These are phyloP conservation scores for Mortierella hygrophila DNA, from an alignment of 192 early-diverging fungal species.

Conservation along the genomic window DNA sequence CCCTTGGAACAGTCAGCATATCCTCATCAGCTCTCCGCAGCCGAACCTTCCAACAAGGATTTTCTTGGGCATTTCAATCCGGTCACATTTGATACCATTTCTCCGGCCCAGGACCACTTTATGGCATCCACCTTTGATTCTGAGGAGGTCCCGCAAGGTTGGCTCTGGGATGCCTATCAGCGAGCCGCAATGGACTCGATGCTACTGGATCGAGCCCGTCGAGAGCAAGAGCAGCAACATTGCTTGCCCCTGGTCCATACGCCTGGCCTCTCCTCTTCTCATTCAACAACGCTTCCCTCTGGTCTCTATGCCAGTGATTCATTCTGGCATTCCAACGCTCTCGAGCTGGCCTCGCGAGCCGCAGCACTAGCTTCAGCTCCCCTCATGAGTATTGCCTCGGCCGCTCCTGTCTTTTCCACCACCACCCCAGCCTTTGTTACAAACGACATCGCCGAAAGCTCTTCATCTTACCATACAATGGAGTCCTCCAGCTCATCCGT, in stretches of 20 bases:
- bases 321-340: not conserved
- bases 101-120: not conserved
- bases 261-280: not conserved
- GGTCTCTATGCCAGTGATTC: not conserved
- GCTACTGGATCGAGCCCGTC: not conserved
- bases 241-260: not conserved
- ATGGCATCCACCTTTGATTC: not conserved
- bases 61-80: not conserved
- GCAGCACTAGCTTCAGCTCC: not conserved
- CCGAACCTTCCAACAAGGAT: not conserved
- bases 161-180: constrained; percentile 7
- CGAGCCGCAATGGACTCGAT: not conserved
- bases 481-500: not conserved
- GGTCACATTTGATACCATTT: not conserved
- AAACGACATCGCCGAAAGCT: not conserved
- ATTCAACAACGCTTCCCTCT: not conserved
- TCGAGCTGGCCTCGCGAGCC: not conserved
- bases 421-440: not conserved
- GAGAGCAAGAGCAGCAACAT: not conserved
- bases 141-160: not conserved
- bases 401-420: not conserved
- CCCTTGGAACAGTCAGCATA: not conserved
- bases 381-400: not conserved
- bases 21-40: not conserved
- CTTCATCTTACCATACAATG: not conserved